Base-by-base conservation (phyloP, 139 green algal genomes). In the Micractinium sp. region DNA sequence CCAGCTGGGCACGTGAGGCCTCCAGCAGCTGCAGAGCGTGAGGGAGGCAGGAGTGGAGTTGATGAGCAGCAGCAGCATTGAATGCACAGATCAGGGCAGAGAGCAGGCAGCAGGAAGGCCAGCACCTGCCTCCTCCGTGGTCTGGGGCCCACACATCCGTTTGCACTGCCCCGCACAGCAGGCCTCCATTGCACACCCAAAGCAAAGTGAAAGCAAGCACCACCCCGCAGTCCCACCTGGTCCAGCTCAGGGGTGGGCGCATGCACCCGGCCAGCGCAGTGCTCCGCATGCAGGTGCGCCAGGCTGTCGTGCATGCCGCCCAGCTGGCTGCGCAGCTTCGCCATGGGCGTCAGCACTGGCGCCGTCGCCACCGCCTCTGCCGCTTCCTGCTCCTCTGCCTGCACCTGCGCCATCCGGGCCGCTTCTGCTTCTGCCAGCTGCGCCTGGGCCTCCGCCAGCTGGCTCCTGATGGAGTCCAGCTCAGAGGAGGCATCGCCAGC, bases 221-320 rank as follows among this genome's bases (percentile, higher is more conserved):
- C 82, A 66, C 31, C 41, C n/a, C 69, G 56, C n/a, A 27, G n/a
- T 39, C 39, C 12, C 82, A 80, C 83, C 83, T 80, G 27, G n/a
- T 87, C 83, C 38, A 87, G 83, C 67, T 87, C 66, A 31, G 67
- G 83, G 31, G 61, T 87, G 31, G 66, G 20, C 0, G 83, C 67
- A 47, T 75, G 83, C 83, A 87, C 27, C 67, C 83, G 27, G 20
- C 83, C 83, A 14, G 66, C 39, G 14, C 29, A 66, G 33, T 87
- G 83, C 83, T 87, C 83, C 13, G 83, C 83, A 16, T 89, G 75
- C 56, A 89, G 86, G n/a, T 78, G 53, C 27, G 76, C 86, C 66
- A 90, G 67, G 77, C 80, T 90, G 29, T 71, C 87, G 16, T 87
- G 79, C 80, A 90, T n/a, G 23, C 15, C 66, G 22, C 80, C 69